phyloP scores from a whole-genome alignment of 805 yeast species.

The Kazachstania kunashirensis region DNA sequence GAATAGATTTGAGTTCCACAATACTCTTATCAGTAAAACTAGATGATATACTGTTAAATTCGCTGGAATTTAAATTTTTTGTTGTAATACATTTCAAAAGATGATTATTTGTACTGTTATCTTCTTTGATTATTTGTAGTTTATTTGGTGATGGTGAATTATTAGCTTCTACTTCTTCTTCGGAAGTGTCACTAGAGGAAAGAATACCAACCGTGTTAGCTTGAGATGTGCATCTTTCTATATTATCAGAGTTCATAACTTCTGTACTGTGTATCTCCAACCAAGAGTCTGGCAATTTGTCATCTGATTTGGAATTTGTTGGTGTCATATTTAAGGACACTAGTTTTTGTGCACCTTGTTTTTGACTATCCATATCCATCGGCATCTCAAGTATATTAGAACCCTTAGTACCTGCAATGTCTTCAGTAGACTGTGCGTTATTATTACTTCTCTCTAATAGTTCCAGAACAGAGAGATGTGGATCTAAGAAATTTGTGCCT shows the following conservation, averaged over 20 bases:
- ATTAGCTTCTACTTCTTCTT: constrained; percentile 18
- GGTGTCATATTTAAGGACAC: too few relatives aligned
- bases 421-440: too few relatives aligned
- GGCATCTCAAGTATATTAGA: not conserved
- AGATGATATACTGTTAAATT: too few relatives aligned
- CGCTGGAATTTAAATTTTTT: not conserved
- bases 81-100: not conserved
- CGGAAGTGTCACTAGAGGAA: constrained; percentile 28
- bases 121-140: not conserved
- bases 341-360: too few relatives aligned
- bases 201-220: constrained; percentile 4
- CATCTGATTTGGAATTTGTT: not conserved
- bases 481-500: constrained; percentile 19
- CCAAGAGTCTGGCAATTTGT: constrained; percentile 25
- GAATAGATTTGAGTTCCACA: not conserved
- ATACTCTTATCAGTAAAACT: too few relatives aligned
- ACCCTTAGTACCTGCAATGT: not conserved
- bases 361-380: too few relatives aligned
- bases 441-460: constrained; percentile 11
- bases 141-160: constrained; percentile 3
- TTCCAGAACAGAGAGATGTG: constrained; percentile 26
- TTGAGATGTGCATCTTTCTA: constrained; percentile 13
- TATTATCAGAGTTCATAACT: constrained; percentile 6
- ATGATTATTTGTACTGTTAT: not conserved
- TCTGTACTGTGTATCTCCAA: constrained; percentile 17